phyloP scores from a whole-genome alignment of 345 rosid species.

The Salix arbutifolia region DNA sequence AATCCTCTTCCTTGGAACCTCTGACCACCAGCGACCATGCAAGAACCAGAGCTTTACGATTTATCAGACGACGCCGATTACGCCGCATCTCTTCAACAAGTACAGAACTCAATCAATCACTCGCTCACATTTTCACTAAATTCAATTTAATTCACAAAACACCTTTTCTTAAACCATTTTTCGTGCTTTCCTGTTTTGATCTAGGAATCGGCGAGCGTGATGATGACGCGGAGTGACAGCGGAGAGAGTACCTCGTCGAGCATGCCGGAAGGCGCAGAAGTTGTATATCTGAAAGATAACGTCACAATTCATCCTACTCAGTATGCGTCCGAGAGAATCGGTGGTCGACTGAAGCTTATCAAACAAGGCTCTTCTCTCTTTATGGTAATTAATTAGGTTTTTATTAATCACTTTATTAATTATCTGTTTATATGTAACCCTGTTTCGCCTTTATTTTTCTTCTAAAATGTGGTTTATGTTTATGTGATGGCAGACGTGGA shows the following conservation, averaged over 20 bases:
- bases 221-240: constrained; percentile 57
- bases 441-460: background rate
- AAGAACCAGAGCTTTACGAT: constrained; percentile 75
- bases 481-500: constrained; percentile 64
- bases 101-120: constrained; percentile 21
- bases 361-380: constrained; percentile 70
- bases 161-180: background rate
- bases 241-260: constrained; percentile 50
- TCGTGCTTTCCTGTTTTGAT: background rate
- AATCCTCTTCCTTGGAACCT: background rate
- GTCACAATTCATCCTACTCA: constrained; percentile 92
- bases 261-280: constrained; percentile 67
- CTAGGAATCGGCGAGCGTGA: constrained; percentile 63
- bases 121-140: background rate
- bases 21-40: constrained; percentile 37
- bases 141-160: background rate
- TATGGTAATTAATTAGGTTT: constrained; percentile 38
- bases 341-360: constrained; percentile 84
- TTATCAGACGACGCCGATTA: constrained; percentile 97
- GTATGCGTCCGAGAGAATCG: constrained; percentile 80
- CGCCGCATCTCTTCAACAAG: constrained; percentile 84
- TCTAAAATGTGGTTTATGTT: background rate
- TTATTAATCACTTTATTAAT: background rate
- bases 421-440: background rate
- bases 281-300: constrained; percentile 69